Evolutionary conservation across 257 asterid species (phyloP).

Genomic region (Euphrasia confusa): DNA sequence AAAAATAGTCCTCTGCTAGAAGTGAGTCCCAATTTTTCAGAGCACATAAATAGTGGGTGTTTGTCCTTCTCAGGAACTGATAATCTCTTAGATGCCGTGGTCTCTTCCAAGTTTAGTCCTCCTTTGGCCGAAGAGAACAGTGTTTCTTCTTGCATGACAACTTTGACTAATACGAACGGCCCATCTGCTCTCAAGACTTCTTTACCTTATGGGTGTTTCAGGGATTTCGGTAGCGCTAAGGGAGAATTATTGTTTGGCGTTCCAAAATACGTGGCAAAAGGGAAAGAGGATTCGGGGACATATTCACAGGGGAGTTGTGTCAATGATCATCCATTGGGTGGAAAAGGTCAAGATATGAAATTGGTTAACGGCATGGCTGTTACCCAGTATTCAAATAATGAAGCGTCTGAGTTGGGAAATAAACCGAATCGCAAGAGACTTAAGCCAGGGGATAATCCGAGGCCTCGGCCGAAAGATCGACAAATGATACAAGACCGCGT

Average conservation of each 20-base stretch:
- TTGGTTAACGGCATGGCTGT: slow-evolving; percentile 46
- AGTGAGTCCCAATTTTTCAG: slow-evolving; percentile 29
- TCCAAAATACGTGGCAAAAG: slow-evolving; percentile 38
- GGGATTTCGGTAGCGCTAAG: slow-evolving; percentile 29
- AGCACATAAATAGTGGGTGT: slow-evolving; percentile 26
- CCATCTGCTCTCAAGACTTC: slow-evolving; percentile 30
- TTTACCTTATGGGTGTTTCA: slow-evolving; percentile 12
- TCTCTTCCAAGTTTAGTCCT: slow-evolving; percentile 32
- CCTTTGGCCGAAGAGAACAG: slow-evolving; percentile 34
- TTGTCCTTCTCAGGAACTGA: slow-evolving; percentile 32
- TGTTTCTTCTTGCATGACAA: slow-evolving; percentile 41
- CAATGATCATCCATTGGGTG: slow-evolving; percentile 59
- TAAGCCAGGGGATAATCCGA: slow-evolving; percentile 74
- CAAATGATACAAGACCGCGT: slow-evolving; percentile 94
- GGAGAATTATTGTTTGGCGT: slow-evolving; percentile 51
- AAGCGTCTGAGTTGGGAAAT: slow-evolving; percentile 34
- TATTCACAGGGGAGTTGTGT: slow-evolving; percentile 49
- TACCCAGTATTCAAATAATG: slow-evolving; percentile 40
- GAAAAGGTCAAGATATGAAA: slow-evolving; percentile 36
- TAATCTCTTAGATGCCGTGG: slow-evolving; percentile 55
- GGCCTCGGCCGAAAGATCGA: slow-evolving; percentile 86
- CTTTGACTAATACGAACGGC: slow-evolving; percentile 38
- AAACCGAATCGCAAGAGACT: slow-evolving; percentile 64
- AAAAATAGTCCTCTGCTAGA: slow-evolving; percentile 28
- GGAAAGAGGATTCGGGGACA: slow-evolving; percentile 36